Evolutionary conservation across 108 stramenopile species (phyloP), one percentile per base, ranked within the genome.

Genomic region (Fragilaria radians): DNA sequence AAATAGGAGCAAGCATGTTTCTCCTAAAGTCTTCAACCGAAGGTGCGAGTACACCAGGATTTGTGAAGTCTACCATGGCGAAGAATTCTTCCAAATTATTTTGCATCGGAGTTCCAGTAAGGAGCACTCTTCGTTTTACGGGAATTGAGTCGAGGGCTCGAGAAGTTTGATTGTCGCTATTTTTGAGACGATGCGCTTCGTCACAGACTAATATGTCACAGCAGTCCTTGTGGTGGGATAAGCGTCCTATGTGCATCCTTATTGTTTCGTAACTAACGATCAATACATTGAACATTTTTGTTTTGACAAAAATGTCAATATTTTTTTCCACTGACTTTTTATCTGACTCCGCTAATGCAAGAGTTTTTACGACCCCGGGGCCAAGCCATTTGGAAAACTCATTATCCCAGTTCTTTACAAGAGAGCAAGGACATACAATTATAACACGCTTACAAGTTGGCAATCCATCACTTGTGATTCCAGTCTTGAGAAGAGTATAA

Each of bases 311-410:
- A 25, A 65, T 63, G 63, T 92, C 85, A 32, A 95, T 77, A 33
- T 84, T 77, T 63, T 79, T 86, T 69, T 93, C 89, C 18, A 89
- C 76, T 30, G 84, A 83, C 46, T 85, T 83, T 7, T 89, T 82
- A 66, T 87, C 85, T 1, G 81, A 77, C 72, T 97, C 96, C 31
- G 96, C 89, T 14, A 93, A 29, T 5, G 94, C 89, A 32, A 94
- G 32, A 26, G 77, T 73, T 62, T 89, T 88, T 73, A 86, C 86
- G 7, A 42, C 67, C 7, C 81, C 79, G 4, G 86, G 82, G 34
- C 90, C 91, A 25, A 98, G 70, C 99, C 97, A 98, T 69, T 99
- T 99, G 47, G 81, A 75, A 59, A 99, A 94, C 81, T 99, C 99
- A 61, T 94, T 91, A 60, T 91, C 95, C 97, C 99, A 98, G 64